phyloP scores from a whole-genome alignment of 495 filamentous ascomycete genomes.

The Aspergillus ellipticus region DNA sequence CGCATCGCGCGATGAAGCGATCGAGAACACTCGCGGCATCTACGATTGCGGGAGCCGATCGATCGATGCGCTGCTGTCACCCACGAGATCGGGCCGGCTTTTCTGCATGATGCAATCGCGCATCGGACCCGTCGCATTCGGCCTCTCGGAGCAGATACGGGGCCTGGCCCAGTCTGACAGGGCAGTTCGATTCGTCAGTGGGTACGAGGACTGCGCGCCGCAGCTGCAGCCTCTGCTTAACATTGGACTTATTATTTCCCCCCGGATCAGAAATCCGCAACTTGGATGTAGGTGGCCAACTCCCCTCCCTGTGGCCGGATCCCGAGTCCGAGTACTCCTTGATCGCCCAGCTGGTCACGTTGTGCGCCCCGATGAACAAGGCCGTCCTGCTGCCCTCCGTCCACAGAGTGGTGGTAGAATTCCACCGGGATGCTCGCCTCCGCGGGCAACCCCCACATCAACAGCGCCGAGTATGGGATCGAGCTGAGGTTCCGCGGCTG shows the following conservation, averaged over 20 bases:
- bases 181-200: not conserved
- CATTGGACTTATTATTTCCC: too few species aligned
- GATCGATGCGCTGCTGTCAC: slow-evolving; percentile 1
- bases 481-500: not conserved
- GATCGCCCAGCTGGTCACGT: not conserved
- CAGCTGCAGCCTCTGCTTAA: too few species aligned
- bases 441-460: not conserved
- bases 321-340: not conserved
- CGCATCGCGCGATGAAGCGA: not conserved
- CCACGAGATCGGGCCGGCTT: not conserved
- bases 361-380: not conserved
- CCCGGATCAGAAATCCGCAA: not conserved
- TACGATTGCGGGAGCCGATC: not conserved
- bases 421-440: not conserved
- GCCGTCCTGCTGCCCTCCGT: not conserved
- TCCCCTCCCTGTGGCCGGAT: not conserved
- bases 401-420: not conserved
- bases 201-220: too few species aligned
- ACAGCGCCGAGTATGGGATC: not conserved
- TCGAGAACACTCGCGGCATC: not conserved
- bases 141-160: not conserved
- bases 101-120: not conserved
- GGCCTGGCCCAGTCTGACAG: not conserved
- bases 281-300: not conserved
- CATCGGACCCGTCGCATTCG: not conserved